Conservation (phyloP, 768 basidiomycete genomes). For the Pilatotrama ljubarskyi region DNA sequence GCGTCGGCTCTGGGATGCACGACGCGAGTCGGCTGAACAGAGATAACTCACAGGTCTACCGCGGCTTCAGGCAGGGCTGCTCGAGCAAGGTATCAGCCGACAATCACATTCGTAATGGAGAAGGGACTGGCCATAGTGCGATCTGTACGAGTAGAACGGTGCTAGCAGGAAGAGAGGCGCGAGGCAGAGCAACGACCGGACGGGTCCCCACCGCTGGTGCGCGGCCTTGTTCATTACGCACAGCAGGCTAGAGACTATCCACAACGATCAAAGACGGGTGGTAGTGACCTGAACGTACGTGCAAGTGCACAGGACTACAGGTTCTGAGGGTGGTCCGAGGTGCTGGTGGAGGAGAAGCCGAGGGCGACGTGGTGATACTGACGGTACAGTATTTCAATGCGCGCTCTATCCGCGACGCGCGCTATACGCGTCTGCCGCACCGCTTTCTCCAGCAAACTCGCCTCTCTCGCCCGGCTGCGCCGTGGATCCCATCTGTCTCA, state of each 20-base stretch:
- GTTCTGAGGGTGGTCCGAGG: no score
- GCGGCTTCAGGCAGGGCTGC: constrained; percentile 53
- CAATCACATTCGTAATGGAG: not conserved
- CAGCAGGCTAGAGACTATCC: not conserved
- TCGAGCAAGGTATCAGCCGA: not conserved
- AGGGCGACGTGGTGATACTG: no score
- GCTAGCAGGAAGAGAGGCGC: constrained; percentile 54
- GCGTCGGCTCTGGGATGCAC: not conserved
- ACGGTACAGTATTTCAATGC: not conserved
- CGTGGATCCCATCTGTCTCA: not conserved
- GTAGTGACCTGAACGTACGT: no score
- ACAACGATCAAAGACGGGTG: not conserved
- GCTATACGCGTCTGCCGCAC: not conserved
- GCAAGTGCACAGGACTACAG: not conserved
- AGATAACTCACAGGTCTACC: constrained; percentile 46
- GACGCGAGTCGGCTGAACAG: not conserved
- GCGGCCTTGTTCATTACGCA: constrained; percentile 22
- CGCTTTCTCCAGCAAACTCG: not conserved
- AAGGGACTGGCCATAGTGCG: constrained; percentile 42
- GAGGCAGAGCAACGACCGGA: constrained; percentile 55
- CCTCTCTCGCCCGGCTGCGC: not conserved
- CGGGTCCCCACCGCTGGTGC: constrained; percentile 51
- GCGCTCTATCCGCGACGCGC: not conserved
- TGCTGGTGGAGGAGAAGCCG: not conserved
- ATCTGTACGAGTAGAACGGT: constrained; percentile 49